Evolutionary conservation across 495 filamentous ascomycete species (phyloP).

Genomic region (Hapsidospora chrysogenum): DNA sequence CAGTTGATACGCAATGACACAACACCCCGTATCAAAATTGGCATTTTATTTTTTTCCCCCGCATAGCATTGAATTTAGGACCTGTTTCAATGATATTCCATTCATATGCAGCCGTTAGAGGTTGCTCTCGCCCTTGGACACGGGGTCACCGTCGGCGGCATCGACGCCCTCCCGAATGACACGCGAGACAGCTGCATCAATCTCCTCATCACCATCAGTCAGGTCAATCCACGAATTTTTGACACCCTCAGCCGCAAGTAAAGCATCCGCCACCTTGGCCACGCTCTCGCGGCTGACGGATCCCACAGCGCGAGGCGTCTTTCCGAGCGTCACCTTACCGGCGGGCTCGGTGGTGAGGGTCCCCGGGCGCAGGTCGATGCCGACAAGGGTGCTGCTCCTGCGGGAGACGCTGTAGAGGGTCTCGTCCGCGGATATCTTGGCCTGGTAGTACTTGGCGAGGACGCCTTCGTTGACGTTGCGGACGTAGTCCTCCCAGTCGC

Average conservation of each 20-base stretch:
- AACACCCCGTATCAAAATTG: no score
- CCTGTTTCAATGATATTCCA: no score
- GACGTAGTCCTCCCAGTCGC: constrained; percentile 29
- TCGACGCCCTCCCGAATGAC: constrained; percentile 46
- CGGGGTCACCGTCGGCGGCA: constrained; percentile 43
- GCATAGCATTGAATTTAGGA: no score
- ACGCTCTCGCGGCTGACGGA: constrained; percentile 49
- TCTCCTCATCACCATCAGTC: constrained; percentile 35
- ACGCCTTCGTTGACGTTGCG: constrained; percentile 33
- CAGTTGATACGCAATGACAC: no score
- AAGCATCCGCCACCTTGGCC: constrained; percentile 45
- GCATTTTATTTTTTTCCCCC: no score
- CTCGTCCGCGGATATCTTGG: constrained; percentile 64
- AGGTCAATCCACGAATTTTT: constrained; percentile 28
- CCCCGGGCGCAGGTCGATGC: constrained; percentile 56
- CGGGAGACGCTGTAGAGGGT: constrained; percentile 40
- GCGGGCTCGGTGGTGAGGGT: constrained; percentile 41
- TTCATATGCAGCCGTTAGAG: no score
- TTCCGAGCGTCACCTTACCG: constrained; percentile 48
- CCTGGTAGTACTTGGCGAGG: constrained; percentile 49
- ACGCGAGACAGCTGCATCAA: constrained; percentile 47
- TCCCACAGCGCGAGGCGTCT: constrained; percentile 32
- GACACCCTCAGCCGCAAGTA: constrained; percentile 41
- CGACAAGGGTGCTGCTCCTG: constrained; percentile 30
- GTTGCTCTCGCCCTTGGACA: no score